Percentiles rank a stretch among this genome's conserved stretches.
phyloP scores from a whole-genome alignment of 257 asterid species.

The Nyctanthes arbortristis region DNA sequence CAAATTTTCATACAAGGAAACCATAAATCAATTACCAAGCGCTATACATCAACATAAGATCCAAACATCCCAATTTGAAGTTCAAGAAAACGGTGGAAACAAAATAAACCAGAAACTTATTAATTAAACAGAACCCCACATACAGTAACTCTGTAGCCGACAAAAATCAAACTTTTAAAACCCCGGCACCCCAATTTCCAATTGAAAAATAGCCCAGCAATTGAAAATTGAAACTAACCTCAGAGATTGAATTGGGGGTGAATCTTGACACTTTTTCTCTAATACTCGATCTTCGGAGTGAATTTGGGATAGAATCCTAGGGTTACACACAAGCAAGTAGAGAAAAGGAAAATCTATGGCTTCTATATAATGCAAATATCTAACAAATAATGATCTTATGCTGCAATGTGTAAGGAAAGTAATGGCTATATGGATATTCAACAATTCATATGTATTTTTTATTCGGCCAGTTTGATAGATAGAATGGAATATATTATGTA shows the following conservation, averaged over 20 bases:
- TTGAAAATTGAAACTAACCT: constrained; percentile 40
- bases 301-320: constrained; percentile 14
- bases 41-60: constrained; percentile 3
- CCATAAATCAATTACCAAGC: not conserved
- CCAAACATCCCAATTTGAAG: constrained; percentile 1
- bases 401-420: constrained; percentile 26
- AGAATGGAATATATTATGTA: constrained; percentile 27
- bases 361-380: constrained; percentile 16
- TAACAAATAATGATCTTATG: constrained; percentile 43
- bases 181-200: constrained; percentile 18
- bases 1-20: constrained; percentile 15
- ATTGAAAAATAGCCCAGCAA: constrained; percentile 31
- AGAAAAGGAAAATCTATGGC: constrained; percentile 10
- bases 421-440: constrained; percentile 58
- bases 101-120: not conserved
- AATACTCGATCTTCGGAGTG: constrained; percentile 24
- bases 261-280: constrained; percentile 20
- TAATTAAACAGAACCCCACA: constrained; percentile 33
- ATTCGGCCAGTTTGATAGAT: constrained; percentile 22
- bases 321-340: constrained; percentile 17
- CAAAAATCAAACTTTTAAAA: constrained; percentile 26
- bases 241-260: constrained; percentile 40
- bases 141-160: not conserved
- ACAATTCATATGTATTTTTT: constrained; percentile 18
- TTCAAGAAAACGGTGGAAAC: constrained; percentile 4